phyloP scores from a whole-genome alignment of 768 basidiomycete species.

The Russula sp. region DNA sequence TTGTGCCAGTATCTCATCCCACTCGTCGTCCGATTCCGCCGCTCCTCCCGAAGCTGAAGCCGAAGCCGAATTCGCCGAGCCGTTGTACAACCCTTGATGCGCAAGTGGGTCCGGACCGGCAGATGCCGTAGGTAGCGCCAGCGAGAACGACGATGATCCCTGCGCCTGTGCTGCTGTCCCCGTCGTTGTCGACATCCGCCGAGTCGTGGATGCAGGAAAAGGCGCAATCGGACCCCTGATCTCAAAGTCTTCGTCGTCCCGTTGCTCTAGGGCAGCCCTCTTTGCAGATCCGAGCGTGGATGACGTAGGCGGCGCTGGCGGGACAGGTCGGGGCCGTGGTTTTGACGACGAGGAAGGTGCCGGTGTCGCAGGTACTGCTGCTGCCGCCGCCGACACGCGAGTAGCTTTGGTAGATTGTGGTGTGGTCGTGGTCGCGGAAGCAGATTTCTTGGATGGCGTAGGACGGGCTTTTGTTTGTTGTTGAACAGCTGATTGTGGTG shows the following conservation, averaged over 20 bases:
- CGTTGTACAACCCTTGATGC: constrained; percentile 22
- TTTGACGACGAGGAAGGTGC: not conserved
- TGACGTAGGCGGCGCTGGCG: constrained; percentile 7
- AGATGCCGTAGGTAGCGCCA: constrained; percentile 33
- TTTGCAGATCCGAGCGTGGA: not conserved
- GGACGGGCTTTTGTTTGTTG: constrained; percentile 9
- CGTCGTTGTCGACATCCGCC: constrained; percentile 24
- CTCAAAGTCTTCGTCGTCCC: constrained; percentile 42
- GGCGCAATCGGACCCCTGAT: constrained; percentile 41
- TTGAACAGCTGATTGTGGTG: not conserved
- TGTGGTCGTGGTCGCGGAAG: constrained; percentile 13
- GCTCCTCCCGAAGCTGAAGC: constrained; percentile 22
- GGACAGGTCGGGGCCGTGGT: constrained; percentile 21
- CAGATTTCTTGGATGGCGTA: constrained; percentile 15
- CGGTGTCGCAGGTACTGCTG: not conserved
- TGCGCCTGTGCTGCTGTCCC: constrained; percentile 27
- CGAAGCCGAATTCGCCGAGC: too few relatives aligned
- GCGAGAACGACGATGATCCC: constrained; percentile 23
- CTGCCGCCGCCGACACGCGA: not conserved
- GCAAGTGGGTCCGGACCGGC: constrained; percentile 21
- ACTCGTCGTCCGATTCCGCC: constrained; percentile 38
- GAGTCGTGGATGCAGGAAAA: not conserved
- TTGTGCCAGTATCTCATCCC: constrained; percentile 35
- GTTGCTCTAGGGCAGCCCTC: constrained; percentile 20
- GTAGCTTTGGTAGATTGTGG: constrained; percentile 19